Percentiles rank a stretch among this genome's conserved stretches.
phyloP scores from a whole-genome alignment of 768 basidiomycete genomes.

The Boletus rufocinnamomeus region DNA sequence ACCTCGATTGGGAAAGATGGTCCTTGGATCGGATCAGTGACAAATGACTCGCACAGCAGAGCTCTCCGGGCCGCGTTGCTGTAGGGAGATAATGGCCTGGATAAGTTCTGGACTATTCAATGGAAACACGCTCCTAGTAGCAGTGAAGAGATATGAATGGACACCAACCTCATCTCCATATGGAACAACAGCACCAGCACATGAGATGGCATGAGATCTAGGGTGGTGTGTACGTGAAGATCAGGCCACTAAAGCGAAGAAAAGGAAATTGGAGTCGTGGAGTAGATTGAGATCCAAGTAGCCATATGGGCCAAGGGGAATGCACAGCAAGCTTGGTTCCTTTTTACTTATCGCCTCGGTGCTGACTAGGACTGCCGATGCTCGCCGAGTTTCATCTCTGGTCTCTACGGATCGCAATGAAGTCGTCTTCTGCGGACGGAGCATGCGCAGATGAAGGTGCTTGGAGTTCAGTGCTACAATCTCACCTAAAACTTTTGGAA shows the following conservation, averaged over 20 bases:
- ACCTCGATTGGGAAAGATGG: slow-evolving; percentile 1
- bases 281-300: slow-evolving; percentile 3
- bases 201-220: not conserved
- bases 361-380: not conserved
- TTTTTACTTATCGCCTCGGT: slow-evolving; percentile 1
- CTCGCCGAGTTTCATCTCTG: not conserved
- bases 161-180: slow-evolving; percentile 2
- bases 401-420: not conserved
- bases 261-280: not conserved
- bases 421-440: not conserved
- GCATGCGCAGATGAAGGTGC: not conserved
- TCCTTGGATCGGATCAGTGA: slow-evolving; percentile 2
- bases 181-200: not conserved
- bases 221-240: not conserved
- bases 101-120: not conserved
- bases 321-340: not conserved
- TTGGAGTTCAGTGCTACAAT: not conserved
- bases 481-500: not conserved
- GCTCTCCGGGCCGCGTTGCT: not conserved
- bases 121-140: not conserved
- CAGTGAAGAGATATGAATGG: not conserved
- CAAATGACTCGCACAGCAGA: not conserved
- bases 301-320: not conserved
- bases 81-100: not conserved
- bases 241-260: not conserved